These are phyloP conservation scores for Lipomyces kockii DNA, from an alignment of 805 yeast genomes.

Conservation along the genomic window DNA sequence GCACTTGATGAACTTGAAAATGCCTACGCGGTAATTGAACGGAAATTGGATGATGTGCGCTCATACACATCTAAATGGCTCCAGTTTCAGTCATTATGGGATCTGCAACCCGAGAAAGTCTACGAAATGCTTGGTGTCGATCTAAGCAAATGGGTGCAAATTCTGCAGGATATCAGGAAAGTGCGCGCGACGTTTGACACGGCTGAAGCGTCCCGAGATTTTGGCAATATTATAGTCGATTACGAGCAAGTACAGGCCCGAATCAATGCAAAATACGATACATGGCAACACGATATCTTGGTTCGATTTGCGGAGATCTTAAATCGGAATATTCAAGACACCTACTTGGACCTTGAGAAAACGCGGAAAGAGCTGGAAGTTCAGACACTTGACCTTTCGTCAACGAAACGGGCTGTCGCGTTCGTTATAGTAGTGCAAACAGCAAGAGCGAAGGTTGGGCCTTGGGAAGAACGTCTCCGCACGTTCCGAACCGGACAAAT, in stretches of 20 bases:
- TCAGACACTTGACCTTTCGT: constrained; percentile 46
- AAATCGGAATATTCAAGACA: constrained; percentile 41
- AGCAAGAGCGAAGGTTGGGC: constrained; percentile 38
- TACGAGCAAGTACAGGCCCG: constrained; percentile 60
- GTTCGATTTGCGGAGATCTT: constrained; percentile 51
- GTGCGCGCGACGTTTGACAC: constrained; percentile 58
- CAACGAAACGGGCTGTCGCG: constrained; percentile 48
- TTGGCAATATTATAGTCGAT: constrained; percentile 54
- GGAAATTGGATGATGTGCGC: constrained; percentile 42
- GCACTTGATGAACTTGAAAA: constrained; percentile 14
- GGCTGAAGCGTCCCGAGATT: constrained; percentile 47
- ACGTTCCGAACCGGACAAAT: constrained; percentile 49
- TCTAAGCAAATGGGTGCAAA: constrained; percentile 55
- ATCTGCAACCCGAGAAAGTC: constrained; percentile 53
- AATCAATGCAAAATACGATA: constrained; percentile 58
- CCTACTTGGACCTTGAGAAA: constrained; percentile 45
- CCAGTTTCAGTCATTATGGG: constrained; percentile 64
- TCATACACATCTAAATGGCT: constrained; percentile 58
- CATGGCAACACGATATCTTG: constrained; percentile 58
- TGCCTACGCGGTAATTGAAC: constrained; percentile 46
- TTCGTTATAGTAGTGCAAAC: constrained; percentile 50
- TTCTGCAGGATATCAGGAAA: constrained; percentile 52
- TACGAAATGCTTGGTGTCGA: constrained; percentile 45
- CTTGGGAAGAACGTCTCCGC: constrained; percentile 39
- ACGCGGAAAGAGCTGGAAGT: constrained; percentile 50